Percentiles rank a stretch among this genome's conserved stretches.
Conservation (phyloP, 2,329 filamentous ascomycete species). For the Xylaria hypoxylon region DNA sequence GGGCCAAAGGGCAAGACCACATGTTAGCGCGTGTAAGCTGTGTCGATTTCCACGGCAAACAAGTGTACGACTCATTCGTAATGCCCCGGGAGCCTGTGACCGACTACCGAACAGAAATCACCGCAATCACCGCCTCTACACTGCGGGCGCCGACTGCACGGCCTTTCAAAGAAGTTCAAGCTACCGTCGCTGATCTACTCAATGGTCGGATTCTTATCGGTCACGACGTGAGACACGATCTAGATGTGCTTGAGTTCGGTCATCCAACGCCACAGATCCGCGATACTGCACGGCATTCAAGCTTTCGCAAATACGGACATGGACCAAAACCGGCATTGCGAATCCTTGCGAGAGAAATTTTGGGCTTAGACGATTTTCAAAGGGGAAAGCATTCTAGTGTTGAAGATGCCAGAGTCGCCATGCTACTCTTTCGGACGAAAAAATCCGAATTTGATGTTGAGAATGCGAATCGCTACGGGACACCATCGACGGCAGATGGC, state of each 20-base stretch:
- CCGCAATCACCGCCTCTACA: conserved; percentile 80
- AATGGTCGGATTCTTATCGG: conserved; percentile 75
- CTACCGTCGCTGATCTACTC: conserved; percentile 73
- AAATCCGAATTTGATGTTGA: conserved; percentile 89
- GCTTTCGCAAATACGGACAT: conserved; percentile 36
- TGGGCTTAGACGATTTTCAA: conserved; percentile 71
- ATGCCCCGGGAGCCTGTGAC: conserved; percentile 80
- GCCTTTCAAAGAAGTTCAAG: conserved; percentile 81
- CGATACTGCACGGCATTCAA: conserved; percentile 37
- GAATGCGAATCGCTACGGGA: conserved; percentile 74
- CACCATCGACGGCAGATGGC: conserved; percentile 45
- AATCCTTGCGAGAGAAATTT: conserved; percentile 60
- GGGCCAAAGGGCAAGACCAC: conserved; percentile 76
- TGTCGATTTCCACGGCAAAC: conserved; percentile 92
- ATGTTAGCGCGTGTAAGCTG: conserved; percentile 87
- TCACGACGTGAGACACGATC: conserved; percentile 77
- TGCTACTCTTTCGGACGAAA: conserved; percentile 86
- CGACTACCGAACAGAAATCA: conserved; percentile 90
- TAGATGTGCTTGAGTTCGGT: conserved; percentile 78
- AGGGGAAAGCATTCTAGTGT: conserved; percentile 73
- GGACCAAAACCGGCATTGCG: conserved; percentile 67
- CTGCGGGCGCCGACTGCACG: conserved; percentile 71
- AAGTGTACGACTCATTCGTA: conserved; percentile 95
- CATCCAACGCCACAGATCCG: conserved; percentile 75
- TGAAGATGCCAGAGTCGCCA: conserved; percentile 87